Evolutionary conservation across 441 rosid species (phyloP), one percentile per base, ranked within the genome.

Genomic region (Pelargonium cotyledonis): DNA sequence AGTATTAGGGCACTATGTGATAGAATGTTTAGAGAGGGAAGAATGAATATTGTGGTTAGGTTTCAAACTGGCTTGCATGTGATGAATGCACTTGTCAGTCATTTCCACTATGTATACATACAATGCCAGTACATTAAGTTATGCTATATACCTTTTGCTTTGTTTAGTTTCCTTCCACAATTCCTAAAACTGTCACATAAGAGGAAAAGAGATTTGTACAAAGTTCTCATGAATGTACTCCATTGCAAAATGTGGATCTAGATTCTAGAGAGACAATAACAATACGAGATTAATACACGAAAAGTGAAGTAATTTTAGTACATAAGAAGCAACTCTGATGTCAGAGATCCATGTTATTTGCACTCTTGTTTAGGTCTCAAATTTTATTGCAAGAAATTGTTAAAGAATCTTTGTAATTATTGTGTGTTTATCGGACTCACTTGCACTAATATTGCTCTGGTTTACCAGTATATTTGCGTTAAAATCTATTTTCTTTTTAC

Each of bases 401-500:
- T 61, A 26, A 23, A 5, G 40, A 53, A 61, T 23, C 12, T 11
- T 26, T 61, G 38, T 61, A 5, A 23, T 19, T 12, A 8, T 19
- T 29, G 26, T 19, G 29, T 60, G 29, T n/a, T 46, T 12, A 46
- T 4, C 11, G n/a, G n/a, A 46, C n/a, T 14, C n/a, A 46, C n/a
- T 46, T 46, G 51, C 51, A 46, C 51, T 46, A 46, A 9, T 26
- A 23, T 21, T 60, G 44, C n/a, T 67, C 51, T 29, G 57, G 0
- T 64, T 47, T 72, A 65, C 60, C 72, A 66, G 68, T 8, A 53
- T 74, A 61, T 47, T n/a, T 71, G 47, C 70, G 23, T 68, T 43
- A 65, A 61, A 41, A 55, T 43, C 63, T 68, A 18, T 65, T 71
- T 6, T 62, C 49, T 55, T 80, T 73, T 67, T 67, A 53, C 85